Evolutionary conservation across 345 rosid species (phyloP), one percentile per base, ranked within the genome.

Genomic region (Microcos paniculata): DNA sequence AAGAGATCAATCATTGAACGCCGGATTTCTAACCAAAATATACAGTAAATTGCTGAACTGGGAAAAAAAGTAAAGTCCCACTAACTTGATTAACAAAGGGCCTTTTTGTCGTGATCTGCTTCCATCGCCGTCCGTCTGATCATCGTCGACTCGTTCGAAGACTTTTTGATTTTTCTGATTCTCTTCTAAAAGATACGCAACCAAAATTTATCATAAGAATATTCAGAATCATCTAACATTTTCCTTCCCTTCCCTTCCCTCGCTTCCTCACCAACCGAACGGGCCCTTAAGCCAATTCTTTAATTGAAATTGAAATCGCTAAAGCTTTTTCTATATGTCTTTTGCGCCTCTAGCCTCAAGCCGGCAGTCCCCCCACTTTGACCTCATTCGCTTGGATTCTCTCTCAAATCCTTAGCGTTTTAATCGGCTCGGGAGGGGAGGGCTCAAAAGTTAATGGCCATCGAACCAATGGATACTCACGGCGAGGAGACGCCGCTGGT

Each of bases 401-500:
- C 74, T 51, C 77, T 63, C 62, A 51, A 35, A 42, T 71, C 35
- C 63, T 28, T 57, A 24, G 79, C 7, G 72, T 30, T 80, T 71
- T 73, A 73, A 31, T 57, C 48, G 48, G 28, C 35, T 74, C n/a
- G n/a, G n/a, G n/a, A 35, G 49, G 56, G 45, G 48, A 62, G 38
- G 30, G 31, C 23, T 35, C 63, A 72, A 61, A 62, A 53, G 30
- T 7, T 43, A 23, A 23, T 26, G 62, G 71, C 19, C 30, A 92
- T 91, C 94, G 88, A 80, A 49, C 73, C 84, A 33, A 65, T 24
- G 2, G 83, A 64, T 43, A 31, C 79, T 48, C 76, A 83, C 49
- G 91, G 86, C 4, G 96, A 90, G 74, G 93, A 91, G 76, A 61
- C 87, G 53, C 94, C 93, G 8, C 78, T 94, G 71, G 83, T 93